Base-by-base conservation (phyloP, 208 protist genomes). In the Leishmania martiniquensis region DNA sequence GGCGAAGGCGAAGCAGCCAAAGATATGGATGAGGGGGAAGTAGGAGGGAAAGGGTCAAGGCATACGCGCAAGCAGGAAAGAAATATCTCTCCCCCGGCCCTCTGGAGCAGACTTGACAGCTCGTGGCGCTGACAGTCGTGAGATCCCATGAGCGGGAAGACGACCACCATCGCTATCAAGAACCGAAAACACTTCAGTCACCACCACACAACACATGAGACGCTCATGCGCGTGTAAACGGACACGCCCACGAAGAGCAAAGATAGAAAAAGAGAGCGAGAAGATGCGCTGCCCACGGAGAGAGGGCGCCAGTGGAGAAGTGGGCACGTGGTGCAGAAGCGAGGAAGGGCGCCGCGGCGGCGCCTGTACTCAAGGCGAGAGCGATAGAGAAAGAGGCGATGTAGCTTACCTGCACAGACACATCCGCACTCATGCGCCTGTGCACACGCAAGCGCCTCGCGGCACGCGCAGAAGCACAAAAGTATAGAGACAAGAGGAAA, bases 401-500 rank as follows among this genome's bases (percentile, higher is more conserved):
- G n/a, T n/a, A n/a, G n/a, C n/a, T n/a, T n/a, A n/a, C n/a, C n/a
- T n/a, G n/a, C n/a, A n/a, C 62, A 12, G 37, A 47, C 37, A 47
- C 62, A n/a, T 42, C 15, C 32, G 42, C 12, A n/a, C 49, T 6
- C 49, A 4, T 1, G 55, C 55, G 10, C 29, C 55, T 2, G 6
- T 4, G 59, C 25, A 34, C n/a, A n/a, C n/a, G 59, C 29, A 10
- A 4, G 2, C 7, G 32, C 59, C 32, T 12, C 6, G 54, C 4
- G 0, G 25, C 57, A n/a, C 29, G 17, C 29, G 37, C 32, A 67
- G 13, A 67, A 42, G 12, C 5, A 45, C 3, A 67, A 10, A 37
- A 44, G 62, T 15, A 68, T 68, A 68, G 37, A 68, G 32, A n/a
- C 15, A 68, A 47, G 62, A 68, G 7, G n/a, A 68, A 25, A 29